Evolutionary conservation across 345 rosid species (phyloP), one percentile per base, ranked within the genome.

Genomic region (Combretum micranthum): DNA sequence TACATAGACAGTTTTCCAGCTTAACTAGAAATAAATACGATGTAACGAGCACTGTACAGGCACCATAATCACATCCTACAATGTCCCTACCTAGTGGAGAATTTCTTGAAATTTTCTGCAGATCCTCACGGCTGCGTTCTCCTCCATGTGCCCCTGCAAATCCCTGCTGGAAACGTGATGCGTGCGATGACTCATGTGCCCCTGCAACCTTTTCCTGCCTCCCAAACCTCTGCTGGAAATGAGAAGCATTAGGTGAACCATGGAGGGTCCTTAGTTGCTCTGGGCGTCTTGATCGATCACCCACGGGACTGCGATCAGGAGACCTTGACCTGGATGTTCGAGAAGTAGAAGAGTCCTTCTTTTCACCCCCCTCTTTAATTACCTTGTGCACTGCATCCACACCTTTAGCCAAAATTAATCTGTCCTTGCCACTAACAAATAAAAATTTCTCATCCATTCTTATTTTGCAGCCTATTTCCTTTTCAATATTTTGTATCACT

Each of bases 61-160:
- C 73, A 77, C 76, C 76, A 65, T 75, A 78, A 81, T 83, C 72
- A 75, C 61, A 79, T 80, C 84, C 89, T 80, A 86, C 70, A 83
- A 80, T 71, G 74, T 78, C 73, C 99, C 97, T 93, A 90, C 99
- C 99, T 93, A 89, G 99, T 69, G 97, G 96, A 70, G 96, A 87
- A 82, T 71, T 80, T 74, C 85, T 85, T 60, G 90, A 60, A 53
- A 84, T 65, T 69, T 74, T 93, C 56, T 79, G 86, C 49, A 75
- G 65, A 75, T 83, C 87, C 67, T 82, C 89, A 55, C 82, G 90
- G 57, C 79, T 73, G 67, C 77, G 79, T 56, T 84, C 86, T 64
- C 83, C 96, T 56, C 64, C 55, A 65, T 77, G 88, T 69, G n/a
- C n/a, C n/a, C 88, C 73, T 51, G 76, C 69, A 64, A 82, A 62